phyloP scores from a whole-genome alignment of 305 asterid species.

The Coffea humblotiana region DNA sequence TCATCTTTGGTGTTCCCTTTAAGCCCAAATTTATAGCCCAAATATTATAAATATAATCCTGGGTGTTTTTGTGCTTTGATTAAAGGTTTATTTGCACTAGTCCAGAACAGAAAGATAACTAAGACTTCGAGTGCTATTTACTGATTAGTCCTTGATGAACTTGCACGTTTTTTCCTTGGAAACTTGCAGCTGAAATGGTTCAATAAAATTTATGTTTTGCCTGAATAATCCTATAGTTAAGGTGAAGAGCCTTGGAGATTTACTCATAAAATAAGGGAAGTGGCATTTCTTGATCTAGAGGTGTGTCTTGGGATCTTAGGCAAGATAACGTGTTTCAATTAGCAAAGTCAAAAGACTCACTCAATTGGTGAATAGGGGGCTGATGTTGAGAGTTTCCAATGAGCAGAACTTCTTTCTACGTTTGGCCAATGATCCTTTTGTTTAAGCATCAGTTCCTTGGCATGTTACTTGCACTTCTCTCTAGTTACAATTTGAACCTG shows the following conservation, averaged over 20 bases:
- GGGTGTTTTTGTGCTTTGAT: too few relatives aligned
- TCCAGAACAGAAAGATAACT: neutral
- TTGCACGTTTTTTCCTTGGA: too few relatives aligned
- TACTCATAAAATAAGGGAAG: neutral
- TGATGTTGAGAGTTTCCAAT: neutral
- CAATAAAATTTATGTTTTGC: neutral
- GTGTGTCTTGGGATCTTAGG: neutral
- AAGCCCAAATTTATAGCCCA: neutral
- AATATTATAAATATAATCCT: too few relatives aligned
- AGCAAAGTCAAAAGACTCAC: neutral
- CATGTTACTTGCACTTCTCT: neutral
- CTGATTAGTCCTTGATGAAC: neutral
- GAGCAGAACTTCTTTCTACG: neutral
- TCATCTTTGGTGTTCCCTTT: neutral
- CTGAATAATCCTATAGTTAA: neutral
- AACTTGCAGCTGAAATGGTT: neutral
- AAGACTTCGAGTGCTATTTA: neutral
- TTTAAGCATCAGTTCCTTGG: neutral
- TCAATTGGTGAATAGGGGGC: neutral
- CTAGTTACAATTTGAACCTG: conserved; percentile 14
- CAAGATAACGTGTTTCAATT: neutral
- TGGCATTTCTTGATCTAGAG: neutral
- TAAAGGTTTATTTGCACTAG: too few relatives aligned
- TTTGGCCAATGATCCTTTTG: neutral
- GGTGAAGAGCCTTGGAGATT: neutral